Evolutionary conservation across 805 yeast species (phyloP), one percentile per base, ranked within the genome.

Genomic region (Saccharomyces cerevisiae): DNA sequence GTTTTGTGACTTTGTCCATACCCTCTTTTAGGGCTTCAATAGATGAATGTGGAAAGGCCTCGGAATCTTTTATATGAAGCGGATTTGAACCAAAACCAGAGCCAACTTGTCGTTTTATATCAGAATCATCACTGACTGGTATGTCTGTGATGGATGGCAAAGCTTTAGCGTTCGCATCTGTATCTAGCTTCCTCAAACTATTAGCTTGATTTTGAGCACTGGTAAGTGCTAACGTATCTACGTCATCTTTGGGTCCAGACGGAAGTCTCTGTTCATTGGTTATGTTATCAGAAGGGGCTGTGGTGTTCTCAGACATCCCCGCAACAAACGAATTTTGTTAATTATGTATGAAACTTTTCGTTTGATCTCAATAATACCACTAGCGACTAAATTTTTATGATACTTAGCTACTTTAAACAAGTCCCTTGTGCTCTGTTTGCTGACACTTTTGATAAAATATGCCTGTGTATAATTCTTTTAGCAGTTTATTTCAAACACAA

Each of bases 1-100:
- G 61, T 6, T 47, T 53, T 10, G 55, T 48, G 2, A 59, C 36
- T n/a, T 41, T 41, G 11, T 32, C 30, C 1, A 63, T 47, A 14
- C 58, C 64, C 13, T 36, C 53, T 48, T 51, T 53, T 28, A 51
- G 46, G 4, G 24, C 8, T 22, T 21, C 17, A 4, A 36, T 36
- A 41, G 52, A 24, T 43, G 36, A 41, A 27, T 21, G 49, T 26
- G 21, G n/a, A 10, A 3, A 11, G 3, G n/a, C n/a, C 24, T 48
- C 13, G 8, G 14, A 30, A 14, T 46, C 10, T n/a, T 21, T 46
- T 22, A 21, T 36, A 17, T 17, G 43, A 6, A 13, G 17, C 9
- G 4, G 43, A 9, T 36, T 36, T 17, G 11, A 36, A 36, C 11
- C 24, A 10, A 36, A 8, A n/a, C 11, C 22, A 6, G 43, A 9